Evolutionary conservation across 1,284 basidiomycete genomes (phyloP), one percentile per base, ranked within the genome.

Genomic region (Stygiomarasmius scandens): DNA sequence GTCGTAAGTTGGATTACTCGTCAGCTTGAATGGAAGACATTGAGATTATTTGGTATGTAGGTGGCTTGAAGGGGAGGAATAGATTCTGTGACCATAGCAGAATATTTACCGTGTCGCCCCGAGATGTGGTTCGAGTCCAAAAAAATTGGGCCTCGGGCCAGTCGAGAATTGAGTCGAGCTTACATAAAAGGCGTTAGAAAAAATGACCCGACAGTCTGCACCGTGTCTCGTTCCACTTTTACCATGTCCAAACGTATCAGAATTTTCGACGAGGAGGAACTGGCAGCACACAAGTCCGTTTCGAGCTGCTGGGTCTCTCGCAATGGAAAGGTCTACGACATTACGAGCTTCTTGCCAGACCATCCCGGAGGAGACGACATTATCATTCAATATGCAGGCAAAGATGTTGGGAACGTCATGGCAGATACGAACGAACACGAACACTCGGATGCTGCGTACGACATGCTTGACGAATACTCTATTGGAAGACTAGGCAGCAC

Each of bases 401-500:
- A 87, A 73, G 94, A 98, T 69, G 82, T 98, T 54, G 89, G 82
- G 34, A 77, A 75, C 19, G 78, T 88, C 60, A 98, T 99, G 96
- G 83, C 83, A 67, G 90, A 97, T 73, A 76, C 83, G 58, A 69
- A 79, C n/a, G 87, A 92, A 67, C 97, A 99, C 73, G 88, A 89
- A n/a, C 97, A 99, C 73, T 96, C 94, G 1, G 87, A 93, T 24
- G 85, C 90, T 3, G 97, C 96, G 0, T 99, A 93, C 71, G 90
- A 92, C 46, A 92, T 99, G 86, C 72, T 99, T 67, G 85, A 91
- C 25, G 95, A 97, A 70, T 94, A 92, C 70, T 63, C 85, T 55
- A 82, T 97, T 68, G 95, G 95, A 24, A 83, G 87, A 62, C 67
- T 97, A 50, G 93, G 93, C 3, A 82, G 80, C 0, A 86, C 84